A percentile compares a stretch with the other conserved stretches of the same genome.
phyloP scores from a whole-genome alignment of 2,329 filamentous ascomycete species.

The Sporothrix schenckii region DNA sequence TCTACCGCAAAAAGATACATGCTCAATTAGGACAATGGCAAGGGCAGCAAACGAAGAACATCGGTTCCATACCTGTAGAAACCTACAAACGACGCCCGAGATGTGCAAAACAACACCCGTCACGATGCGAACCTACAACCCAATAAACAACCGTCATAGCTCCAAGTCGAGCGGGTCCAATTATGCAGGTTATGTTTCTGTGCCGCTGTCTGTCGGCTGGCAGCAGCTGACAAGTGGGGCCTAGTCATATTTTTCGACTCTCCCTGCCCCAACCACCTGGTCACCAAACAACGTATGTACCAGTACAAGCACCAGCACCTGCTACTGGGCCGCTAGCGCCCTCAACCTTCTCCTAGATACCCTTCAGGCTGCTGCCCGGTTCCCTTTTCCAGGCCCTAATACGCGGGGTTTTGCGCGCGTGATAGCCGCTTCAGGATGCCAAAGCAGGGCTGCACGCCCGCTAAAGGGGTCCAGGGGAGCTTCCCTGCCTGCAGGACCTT shows the following conservation, averaged over 20 bases:
- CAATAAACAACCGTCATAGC: background rate
- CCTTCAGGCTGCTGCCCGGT: background rate
- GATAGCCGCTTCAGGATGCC: constrained; percentile 1
- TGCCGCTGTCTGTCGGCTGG: constrained; percentile 1
- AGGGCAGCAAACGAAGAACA: background rate
- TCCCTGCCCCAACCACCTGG: constrained; percentile 19
- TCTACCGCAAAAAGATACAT: background rate
- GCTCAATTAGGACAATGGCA: no score
- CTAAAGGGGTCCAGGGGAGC: background rate
- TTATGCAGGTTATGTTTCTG: background rate
- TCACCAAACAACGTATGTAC: background rate
- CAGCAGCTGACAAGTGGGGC: constrained; percentile 21
- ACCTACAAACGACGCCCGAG: constrained; percentile 2
- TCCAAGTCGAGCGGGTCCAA: constrained; percentile 5
- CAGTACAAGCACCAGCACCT: constrained; percentile 1
- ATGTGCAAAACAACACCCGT: background rate
- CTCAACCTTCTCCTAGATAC: background rate
- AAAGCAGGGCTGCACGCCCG: constrained; percentile 6
- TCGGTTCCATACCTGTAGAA: background rate
- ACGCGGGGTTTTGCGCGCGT: constrained; percentile 15
- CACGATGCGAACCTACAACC: background rate
- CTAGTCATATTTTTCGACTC: background rate
- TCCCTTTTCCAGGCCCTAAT: constrained; percentile 1
- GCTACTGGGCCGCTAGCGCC: constrained; percentile 20
- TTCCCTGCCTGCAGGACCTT: constrained; percentile 21